Evolutionary conservation across 2,329 filamentous ascomycete species (phyloP), one percentile per base, ranked within the genome.

Genomic region (Pestalotiopsis sp.): DNA sequence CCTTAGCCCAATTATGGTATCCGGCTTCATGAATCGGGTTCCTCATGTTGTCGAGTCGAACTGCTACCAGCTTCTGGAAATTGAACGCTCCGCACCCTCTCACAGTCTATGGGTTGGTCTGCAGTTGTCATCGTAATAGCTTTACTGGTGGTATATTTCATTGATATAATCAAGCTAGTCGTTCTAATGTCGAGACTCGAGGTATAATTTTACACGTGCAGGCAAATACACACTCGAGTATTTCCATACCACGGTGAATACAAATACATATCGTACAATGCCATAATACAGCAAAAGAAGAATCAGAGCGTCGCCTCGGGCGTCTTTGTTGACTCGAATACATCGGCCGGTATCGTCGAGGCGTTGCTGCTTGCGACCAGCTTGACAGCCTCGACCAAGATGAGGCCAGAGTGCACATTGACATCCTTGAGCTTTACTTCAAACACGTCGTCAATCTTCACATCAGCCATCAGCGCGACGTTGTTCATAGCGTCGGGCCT

Each of bases 351-450:
- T 7, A 38, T 64, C 3, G 20, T 38, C 62, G 4, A 7, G n/a
- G 20, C n/a, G 23, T 49, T 12, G 14, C 25, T 67, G 58, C 69
- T 73, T 68, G 77, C 69, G 6, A 79, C 12, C 41, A 75, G 71
- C 62, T 77, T 75, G 55, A 86, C 67, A 12, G 83, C 81, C 77
- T 81, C 83, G 69, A 89, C 86, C 12, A 78, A 70, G 57, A 90
- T 81, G 57, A 77, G 76, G 49, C 80, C 80, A 17, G 75, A 74
- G 72, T 86, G 82, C 31, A 87, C 83, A 71, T 89, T 86, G 69
- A 91, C 76, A 70, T 88, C 79, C n/a, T 70, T 72, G 52, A 91
- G 78, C 75, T 85, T 83, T 39, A 90, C 88, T 70, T 87, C 83
- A 69, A 88, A 86, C n/a, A 83, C 77, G 74, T 90, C 87, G 5